A percentile compares a stretch with the other conserved stretches of the same genome.
These are phyloP conservation scores for Russula vinacea DNA, from an alignment of 768 basidiomycete genomes.

Conservation along the genomic window DNA sequence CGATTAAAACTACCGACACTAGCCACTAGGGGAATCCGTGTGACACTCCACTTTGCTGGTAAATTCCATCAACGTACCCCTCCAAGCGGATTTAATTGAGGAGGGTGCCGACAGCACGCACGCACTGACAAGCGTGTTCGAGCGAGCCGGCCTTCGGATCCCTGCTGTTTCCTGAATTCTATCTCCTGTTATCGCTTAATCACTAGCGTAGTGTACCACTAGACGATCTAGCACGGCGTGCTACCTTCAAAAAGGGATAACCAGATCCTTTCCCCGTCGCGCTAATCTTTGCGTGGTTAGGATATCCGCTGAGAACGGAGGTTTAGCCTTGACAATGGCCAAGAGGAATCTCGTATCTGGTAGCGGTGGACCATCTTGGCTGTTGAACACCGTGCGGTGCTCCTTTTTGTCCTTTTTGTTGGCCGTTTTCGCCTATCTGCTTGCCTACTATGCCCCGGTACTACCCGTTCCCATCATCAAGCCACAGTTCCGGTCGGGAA, in stretches of 20 bases:
- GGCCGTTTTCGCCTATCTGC: not conserved
- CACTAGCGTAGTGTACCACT: not conserved
- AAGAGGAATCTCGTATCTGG: not conserved
- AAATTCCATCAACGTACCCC: not conserved
- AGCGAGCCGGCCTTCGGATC: too few relatives aligned
- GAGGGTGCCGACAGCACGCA: not conserved
- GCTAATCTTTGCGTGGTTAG: not conserved
- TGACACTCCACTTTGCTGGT: not conserved
- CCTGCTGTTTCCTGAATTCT: not conserved
- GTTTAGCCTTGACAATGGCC: not conserved
- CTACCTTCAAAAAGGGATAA: slow-evolving; percentile 3
- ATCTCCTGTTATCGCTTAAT: too few relatives aligned
- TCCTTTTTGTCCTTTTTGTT: not conserved
- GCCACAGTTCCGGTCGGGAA: not conserved
- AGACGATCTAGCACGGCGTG: not conserved
- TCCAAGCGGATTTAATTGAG: not conserved
- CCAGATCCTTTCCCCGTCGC: not conserved
- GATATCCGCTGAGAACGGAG: not conserved
- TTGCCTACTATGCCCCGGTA: not conserved
- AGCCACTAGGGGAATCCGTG: not conserved
- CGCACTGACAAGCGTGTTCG: too few relatives aligned
- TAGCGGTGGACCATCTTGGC: not conserved
- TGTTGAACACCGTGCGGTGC: not conserved
- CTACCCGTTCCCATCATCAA: not conserved
- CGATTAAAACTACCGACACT: not conserved